Base-by-base conservation (phyloP, 345 rosid genomes). In the Stellera chamaejasme region DNA sequence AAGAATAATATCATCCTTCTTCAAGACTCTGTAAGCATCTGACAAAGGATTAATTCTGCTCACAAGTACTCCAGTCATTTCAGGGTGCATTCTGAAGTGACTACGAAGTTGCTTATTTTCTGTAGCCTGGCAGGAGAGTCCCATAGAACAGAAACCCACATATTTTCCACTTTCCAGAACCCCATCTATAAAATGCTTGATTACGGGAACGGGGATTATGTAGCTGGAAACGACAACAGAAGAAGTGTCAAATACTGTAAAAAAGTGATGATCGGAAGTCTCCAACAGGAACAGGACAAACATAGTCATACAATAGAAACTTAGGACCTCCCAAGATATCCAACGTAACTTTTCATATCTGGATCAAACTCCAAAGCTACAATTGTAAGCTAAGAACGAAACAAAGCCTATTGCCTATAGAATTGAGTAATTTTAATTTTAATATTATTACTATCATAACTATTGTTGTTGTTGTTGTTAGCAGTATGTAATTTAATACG, bases 21-120 rank as follows among this genome's bases (percentile, higher is more conserved):
- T 82, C 62, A 88, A 67, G 63, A 76, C 65, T 56, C 19, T 63
- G 19, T 73, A 61, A 46, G 90, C 86, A 74, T 82, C 74, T 5
- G 88, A 85, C 39, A 91, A 59, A 48, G 88, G 96, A 80, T 88
- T 83, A 46, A 91, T 85, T 76, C 76, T 91, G 82, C 83, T 83
- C 36, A 82, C 67, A 66, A 88, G 88, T 43, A 91, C 88, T 48
- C 95, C 90, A 2, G 95, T 88, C 92, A 79, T 77, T 63, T 77
- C 87, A 42, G 82, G 69, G 10, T 9, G 49, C 92, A 88, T 82
- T 19, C 81, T 58, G 43, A 82, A 88, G 67, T 75, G 70, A 61
- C 65, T 76, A 45, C 92, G 89, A 15, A 91, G 72, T 60, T 91
- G 87, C 63, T 66, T 75, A 74, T 91, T 91, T 77, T 91, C 96